Evolutionary conservation across 495 filamentous ascomycete species (phyloP), one percentile per base, ranked within the genome.

Genomic region (Aspergillus saccharolyticus): DNA sequence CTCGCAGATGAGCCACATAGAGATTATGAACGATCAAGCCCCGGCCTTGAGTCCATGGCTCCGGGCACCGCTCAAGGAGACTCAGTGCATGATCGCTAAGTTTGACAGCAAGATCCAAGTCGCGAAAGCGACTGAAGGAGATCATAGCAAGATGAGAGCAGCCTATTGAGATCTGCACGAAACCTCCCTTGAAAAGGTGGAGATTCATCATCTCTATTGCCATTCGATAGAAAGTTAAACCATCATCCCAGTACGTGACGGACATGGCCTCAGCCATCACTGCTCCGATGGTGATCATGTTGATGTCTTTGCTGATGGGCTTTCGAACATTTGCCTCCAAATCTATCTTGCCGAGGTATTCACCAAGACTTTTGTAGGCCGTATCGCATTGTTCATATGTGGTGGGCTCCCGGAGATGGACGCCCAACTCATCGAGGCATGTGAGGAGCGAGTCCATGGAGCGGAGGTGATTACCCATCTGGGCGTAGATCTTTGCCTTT

Each of bases 201-300:
- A 85, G 79, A 45, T 86, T 79, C 62, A 93, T 74, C 75, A 91
- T 85, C 51, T 85, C 78, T 12, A 93, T 79, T 4, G 85, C 75
- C 56, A 89, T 83, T 53, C 88, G 83, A 66, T 91, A 95, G 69
- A 91, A 96, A 21, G 83, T 80, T 20, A 89, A 63, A 17, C 77
- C 72, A 66, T 94, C 84, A 61, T 82, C 85, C 90, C 90, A 96
- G 71, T 88, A 96, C 0, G 87, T 87, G n/a, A 89, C 84, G 51
- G 84, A 83, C 56, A 88, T 80, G 10, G 89, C 84, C 68, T 96
- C 91, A 0, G 84, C 78, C 56, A 96, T 77, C 22, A 95, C 83
- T 0, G 87, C 81, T 16, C 88, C 90, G 12, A 90, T 78, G 0
- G 85, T 87, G 19, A 85, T 71, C 43, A 90, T 64, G 22, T 70